A percentile compares a stretch with the other conserved stretches of the same genome.
These are phyloP conservation scores for Myxozyma neglecta DNA, from an alignment of 805 yeast genomes.

Conservation along the genomic window DNA sequence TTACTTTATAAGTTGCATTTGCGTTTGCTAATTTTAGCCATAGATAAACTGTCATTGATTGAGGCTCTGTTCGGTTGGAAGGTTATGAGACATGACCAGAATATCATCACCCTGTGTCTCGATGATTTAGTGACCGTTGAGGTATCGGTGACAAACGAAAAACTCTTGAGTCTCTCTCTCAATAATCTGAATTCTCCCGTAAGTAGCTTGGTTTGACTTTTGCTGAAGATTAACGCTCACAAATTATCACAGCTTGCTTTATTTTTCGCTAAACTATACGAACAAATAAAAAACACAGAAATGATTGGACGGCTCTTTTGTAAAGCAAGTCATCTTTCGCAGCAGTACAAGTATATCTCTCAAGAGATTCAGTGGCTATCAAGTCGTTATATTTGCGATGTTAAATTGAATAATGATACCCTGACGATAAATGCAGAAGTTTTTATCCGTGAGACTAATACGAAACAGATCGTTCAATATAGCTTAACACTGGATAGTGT, in stretches of 20 bases:
- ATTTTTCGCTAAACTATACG: constrained; percentile 1
- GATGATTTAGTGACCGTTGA: constrained; percentile 4
- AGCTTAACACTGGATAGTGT: background rate
- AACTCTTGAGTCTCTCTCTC: background rate
- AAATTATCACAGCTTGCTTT: background rate
- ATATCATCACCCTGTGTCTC: constrained; percentile 1
- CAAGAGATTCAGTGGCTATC: constrained; percentile 6
- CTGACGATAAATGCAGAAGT: constrained; percentile 7
- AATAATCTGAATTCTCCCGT: background rate
- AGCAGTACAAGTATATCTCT: background rate
- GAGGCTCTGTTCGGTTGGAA: constrained; percentile 20
- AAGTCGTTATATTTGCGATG: constrained; percentile 15
- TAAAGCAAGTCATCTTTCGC: background rate
- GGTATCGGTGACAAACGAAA: background rate
- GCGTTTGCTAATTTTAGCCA: background rate
- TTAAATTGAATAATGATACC: background rate
- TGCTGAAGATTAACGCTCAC: background rate
- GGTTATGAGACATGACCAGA: background rate
- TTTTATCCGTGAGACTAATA: background rate
- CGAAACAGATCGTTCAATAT: constrained; percentile 9
- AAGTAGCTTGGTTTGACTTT: background rate
- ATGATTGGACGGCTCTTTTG: background rate
- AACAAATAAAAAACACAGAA: background rate
- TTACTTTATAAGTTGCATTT: background rate
- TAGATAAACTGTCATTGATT: constrained; percentile 7